These are phyloP conservation scores for Arthroderma sp. DNA, from an alignment of 2,329 filamentous ascomycete species.

Conservation along the genomic window DNA sequence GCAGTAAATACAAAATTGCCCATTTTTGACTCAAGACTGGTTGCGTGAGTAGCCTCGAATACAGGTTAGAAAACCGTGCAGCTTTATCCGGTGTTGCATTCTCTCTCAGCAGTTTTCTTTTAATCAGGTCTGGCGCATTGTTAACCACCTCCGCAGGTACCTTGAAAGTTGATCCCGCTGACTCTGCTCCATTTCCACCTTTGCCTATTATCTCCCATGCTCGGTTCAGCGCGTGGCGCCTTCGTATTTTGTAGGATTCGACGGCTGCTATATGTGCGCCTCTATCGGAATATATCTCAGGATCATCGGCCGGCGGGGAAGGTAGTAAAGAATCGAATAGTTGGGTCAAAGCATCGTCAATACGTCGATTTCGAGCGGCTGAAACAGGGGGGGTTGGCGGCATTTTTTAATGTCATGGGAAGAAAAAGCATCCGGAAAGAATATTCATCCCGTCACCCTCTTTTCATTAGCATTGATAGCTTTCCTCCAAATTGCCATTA, in stretches of 20 bases:
- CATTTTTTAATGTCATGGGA: conserved; percentile 2
- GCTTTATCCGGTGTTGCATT: conserved; percentile 63
- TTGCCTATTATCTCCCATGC: conserved; percentile 27
- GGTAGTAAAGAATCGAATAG: conserved; percentile 30
- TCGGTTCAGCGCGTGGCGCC: conserved; percentile 22
- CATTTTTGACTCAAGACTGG: conserved; percentile 92
- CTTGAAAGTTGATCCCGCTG: conserved; percentile 6
- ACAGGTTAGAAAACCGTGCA: conserved; percentile 76
- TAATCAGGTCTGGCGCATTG: conserved; percentile 86
- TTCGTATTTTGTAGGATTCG: conserved; percentile 25
- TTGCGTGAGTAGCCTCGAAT: conserved; percentile 75
- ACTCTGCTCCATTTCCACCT: conserved; percentile 13
- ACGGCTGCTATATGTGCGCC: conserved; percentile 23
- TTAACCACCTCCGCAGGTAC: conserved; percentile 46
- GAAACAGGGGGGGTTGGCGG: conserved; percentile 20
- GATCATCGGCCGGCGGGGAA: conserved; percentile 19
- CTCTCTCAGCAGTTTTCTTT: conserved; percentile 68
- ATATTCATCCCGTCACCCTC: too few relatives aligned
- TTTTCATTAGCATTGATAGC: too few relatives aligned
- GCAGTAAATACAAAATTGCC: conserved; percentile 85
- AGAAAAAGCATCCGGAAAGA: conserved; percentile 4
- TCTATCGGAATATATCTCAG: conserved; percentile 21
- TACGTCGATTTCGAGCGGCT: conserved; percentile 24
- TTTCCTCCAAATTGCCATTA: too few relatives aligned
- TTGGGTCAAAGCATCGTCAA: conserved; percentile 32